Evolutionary conservation across 495 filamentous ascomycete species (phyloP), one percentile per base, ranked within the genome.

Genomic region (Letharia columbiana): DNA sequence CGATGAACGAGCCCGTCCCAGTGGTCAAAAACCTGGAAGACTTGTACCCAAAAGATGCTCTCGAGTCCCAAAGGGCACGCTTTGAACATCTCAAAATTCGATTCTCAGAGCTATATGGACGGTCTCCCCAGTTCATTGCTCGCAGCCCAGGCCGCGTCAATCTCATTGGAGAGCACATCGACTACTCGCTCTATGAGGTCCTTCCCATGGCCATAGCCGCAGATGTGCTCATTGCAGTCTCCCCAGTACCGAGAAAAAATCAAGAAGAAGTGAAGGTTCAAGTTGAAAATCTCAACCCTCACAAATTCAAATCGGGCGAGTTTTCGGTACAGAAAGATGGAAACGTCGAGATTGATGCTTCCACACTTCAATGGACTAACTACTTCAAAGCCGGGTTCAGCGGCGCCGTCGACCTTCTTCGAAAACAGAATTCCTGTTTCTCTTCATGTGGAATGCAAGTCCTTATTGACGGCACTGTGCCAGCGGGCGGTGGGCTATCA

Each of bases 161-260:
- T 80, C 94, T 98, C 74, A 97, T 98, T 71, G 94, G 94, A 73
- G 94, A 98, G 81, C 94, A 98, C 78, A 97, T 98, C 72, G 94
- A 98, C 81, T 98, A 98, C 77, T 95, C 91, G 28, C 85, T 98
- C 45, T 98, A 97, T 79, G 86, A 93, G 73, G 93, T 97, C 59
- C 81, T 98, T 23, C 94, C 94, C 61, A 98, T 96, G 84, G 94
- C 92, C 63, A 89, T 97, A 69, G 91, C 87, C 23, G 89, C 91
- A 60, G 94, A 98, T 74, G 86, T 92, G 63, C 83, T 98, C 52
- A 82, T 98, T 66, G 94, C 93, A 60, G 90, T 97, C 18, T 71
- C 73, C 20, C 13, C 60, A 15, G 31, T 63, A 64, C 13, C 40
- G 45, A 35, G 50, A 15, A 41, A 57, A 33, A 23, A 18, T 37